Base-by-base conservation (phyloP, 169 alveolate species). In the Plasmodium sp. region DNA sequence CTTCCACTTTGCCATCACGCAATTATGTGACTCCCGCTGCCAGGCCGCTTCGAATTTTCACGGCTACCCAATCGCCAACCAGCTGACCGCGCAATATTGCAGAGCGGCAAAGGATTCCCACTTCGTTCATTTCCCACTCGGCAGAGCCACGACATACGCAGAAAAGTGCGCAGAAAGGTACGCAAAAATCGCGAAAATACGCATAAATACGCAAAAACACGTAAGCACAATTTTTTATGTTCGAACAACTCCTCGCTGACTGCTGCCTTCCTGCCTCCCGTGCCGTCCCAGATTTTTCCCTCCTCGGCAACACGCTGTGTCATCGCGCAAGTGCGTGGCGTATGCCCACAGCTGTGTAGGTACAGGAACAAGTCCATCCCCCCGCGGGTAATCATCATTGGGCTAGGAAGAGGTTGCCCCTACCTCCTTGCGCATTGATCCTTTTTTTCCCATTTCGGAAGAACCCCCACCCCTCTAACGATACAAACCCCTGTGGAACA, bases 401-500 rank as follows among this genome's bases (percentile, higher is more conserved):
- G 6, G 62, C 22, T 16, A 51, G 62, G 22, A 51, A 51, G 27
- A 51, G 62, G 22, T 51, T 51, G 62, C 9, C 62, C 22, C 62
- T 16, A 51, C 62, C 62, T 51, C 62, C 62, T 51, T 51, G 27
- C 62, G 3, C 22, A 51, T 31, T 83, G 10, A 9, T 33, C 39
- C 7, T 16, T 54, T 33, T 83, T 56, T 34, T 16, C 72, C 14
- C 43, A 33, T 83, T 83, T 82, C 72, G 36, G 18, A 12, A 14
- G 71, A 33, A 54, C 4, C 33, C 62, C 62, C 27, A 51, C 62
- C 62, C 62, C 22, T 31, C 39, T 43, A 33, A 34, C 18, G 12
- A 83, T 58, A 83, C 45, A 80, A 39, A 80, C 3, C n/a, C 5
- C 67, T 48, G 43, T 14, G 56, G 39, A 85, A 39, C 36, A 96